These are phyloP conservation scores for Vitis labrusca DNA, from an alignment of 164 flowering plant species.

Conservation along the genomic window DNA sequence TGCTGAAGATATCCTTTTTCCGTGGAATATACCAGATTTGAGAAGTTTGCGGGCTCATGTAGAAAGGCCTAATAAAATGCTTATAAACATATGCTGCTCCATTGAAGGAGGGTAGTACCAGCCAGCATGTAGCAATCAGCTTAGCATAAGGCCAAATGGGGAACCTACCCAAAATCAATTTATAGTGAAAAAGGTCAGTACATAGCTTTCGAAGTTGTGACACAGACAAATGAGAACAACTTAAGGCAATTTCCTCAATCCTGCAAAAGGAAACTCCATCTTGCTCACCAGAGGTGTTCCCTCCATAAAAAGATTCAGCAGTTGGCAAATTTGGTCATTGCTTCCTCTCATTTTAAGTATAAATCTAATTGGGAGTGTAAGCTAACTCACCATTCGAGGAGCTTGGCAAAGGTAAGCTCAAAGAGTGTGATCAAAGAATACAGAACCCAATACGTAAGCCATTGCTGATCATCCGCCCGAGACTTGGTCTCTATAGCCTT, in stretches of 20 bases:
- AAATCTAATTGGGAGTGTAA: not conserved
- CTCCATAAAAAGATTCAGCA: no score
- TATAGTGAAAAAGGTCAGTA: not conserved
- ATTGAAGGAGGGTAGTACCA: conserved; percentile 84
- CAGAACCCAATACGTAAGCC: conserved; percentile 63
- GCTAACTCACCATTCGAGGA: conserved; percentile 39
- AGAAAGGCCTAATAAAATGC: conserved; percentile 69
- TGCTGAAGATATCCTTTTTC: conserved; percentile 53
- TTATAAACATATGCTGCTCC: conserved; percentile 87
- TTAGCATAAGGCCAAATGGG: conserved; percentile 77
- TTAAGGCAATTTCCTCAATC: no score
- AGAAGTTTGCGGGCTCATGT: conserved; percentile 50
- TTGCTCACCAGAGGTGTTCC: no score
- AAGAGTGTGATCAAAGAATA: conserved; percentile 52
- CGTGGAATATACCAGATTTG: conserved; percentile 67
- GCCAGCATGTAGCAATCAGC: conserved; percentile 71
- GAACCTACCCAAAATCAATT: conserved; percentile 35
- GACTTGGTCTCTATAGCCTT: conserved; percentile 50
- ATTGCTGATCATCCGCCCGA: conserved; percentile 41
- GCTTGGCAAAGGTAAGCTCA: conserved; percentile 50
- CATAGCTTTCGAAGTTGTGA: not conserved
- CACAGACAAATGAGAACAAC: not conserved
- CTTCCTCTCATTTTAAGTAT: no score
- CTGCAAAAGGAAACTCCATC: no score
- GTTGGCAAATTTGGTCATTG: no score